phyloP scores from a whole-genome alignment of 306 rosid genomes.

The Medicago ruthenica region DNA sequence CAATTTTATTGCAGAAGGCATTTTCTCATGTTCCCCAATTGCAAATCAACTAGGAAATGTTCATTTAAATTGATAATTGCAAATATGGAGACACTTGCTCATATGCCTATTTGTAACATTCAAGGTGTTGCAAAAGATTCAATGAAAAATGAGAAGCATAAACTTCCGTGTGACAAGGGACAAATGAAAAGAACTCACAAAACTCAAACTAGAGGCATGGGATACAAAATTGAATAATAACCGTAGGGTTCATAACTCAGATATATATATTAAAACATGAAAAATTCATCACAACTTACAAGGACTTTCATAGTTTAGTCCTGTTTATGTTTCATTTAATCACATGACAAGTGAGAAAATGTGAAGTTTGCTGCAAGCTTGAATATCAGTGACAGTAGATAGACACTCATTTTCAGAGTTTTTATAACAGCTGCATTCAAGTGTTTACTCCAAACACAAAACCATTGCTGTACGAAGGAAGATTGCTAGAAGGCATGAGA shows the following conservation, averaged over 20 bases:
- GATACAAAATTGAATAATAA: conserved; percentile 15
- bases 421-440: conserved; percentile 38
- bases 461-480: conserved; percentile 69
- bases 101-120: neutral
- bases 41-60: too few species aligned
- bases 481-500: conserved; percentile 53
- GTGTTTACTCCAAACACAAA: conserved; percentile 69
- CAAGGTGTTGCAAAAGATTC: conserved; percentile 16
- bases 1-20: too few species aligned
- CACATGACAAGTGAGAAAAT: neutral
- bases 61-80: neutral
- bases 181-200: neutral
- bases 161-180: conserved; percentile 13
- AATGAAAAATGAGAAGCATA: conserved; percentile 27
- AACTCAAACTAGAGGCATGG: neutral
- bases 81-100: neutral
- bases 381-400: neutral
- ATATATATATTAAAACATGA: neutral
- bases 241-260: conserved; percentile 15
- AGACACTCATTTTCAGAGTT: conserved; percentile 11
- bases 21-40: too few species aligned
- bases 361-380: conserved; percentile 31
- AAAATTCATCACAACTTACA: conserved; percentile 31
- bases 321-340: conserved; percentile 10
- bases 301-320: conserved; percentile 18